These are phyloP conservation scores for Ogataea nitratoaversa DNA, from an alignment of 805 yeast species.

Conservation along the genomic window DNA sequence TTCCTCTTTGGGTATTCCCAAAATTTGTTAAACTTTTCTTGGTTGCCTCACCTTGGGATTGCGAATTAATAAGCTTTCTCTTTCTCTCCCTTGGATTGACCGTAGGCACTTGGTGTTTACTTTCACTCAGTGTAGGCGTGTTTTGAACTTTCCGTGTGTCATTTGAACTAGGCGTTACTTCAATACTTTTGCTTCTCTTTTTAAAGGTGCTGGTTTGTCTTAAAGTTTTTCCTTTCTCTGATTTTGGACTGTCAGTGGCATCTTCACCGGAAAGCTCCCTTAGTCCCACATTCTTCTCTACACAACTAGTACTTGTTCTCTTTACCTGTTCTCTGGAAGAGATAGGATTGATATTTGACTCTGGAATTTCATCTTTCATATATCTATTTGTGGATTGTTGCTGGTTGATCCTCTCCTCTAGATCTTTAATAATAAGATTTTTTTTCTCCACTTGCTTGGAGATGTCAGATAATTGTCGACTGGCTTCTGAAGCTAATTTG, in stretches of 20 bases:
- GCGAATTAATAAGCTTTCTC: conserved; percentile 1
- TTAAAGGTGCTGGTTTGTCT: no score
- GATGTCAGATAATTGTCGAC: not conserved
- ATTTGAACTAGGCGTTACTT: no score
- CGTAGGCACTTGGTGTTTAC: not conserved
- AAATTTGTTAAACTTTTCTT: not conserved
- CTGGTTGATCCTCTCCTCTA: not conserved
- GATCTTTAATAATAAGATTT: not conserved
- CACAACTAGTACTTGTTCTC: no score
- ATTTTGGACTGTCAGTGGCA: no score
- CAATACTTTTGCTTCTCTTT: no score
- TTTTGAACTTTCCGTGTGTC: not conserved
- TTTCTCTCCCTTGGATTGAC: not conserved
- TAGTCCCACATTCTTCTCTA: no score
- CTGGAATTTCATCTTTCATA: not conserved
- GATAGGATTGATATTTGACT: no score
- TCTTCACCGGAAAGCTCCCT: no score
- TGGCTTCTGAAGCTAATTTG: not conserved
- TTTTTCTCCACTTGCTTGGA: not conserved
- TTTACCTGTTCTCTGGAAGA: no score
- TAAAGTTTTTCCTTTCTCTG: no score
- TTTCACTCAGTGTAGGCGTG: not conserved
- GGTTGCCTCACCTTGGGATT: conserved; percentile 1
- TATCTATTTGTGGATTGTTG: not conserved
- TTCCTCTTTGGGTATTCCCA: not conserved